Evolutionary conservation across 2,329 filamentous ascomycete species (phyloP).

Genomic region (Fusarium piperis): DNA sequence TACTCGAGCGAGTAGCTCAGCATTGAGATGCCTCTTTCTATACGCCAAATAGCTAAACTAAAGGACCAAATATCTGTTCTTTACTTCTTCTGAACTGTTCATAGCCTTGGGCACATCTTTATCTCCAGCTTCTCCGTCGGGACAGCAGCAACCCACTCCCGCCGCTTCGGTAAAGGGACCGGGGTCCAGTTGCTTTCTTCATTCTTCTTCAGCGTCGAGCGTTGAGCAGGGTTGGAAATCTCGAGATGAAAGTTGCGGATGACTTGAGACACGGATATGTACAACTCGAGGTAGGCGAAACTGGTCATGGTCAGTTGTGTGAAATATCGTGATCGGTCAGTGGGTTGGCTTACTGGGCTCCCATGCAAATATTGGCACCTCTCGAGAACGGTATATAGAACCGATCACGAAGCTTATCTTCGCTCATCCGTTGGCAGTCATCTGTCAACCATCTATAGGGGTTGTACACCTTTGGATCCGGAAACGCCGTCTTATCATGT

Average conservation of each 20-base stretch:
- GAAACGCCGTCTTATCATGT: slow-evolving; percentile 40
- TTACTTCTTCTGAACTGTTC: background rate
- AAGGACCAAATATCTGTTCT: background rate
- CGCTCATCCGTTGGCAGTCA: slow-evolving; percentile 2
- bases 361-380: slow-evolving; percentile 42
- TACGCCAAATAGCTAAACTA: background rate
- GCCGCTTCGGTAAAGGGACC: slow-evolving; percentile 27
- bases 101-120: background rate
- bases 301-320: background rate
- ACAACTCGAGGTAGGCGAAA: slow-evolving; percentile 29
- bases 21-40: background rate
- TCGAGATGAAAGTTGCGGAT: background rate
- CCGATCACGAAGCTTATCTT: slow-evolving; percentile 34
- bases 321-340: background rate
- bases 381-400: slow-evolving; percentile 45
- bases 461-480: slow-evolving; percentile 35
- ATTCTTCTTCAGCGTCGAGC: background rate
- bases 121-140: background rate
- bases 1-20: background rate
- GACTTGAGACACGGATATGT: slow-evolving; percentile 19
- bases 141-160: slow-evolving; percentile 39
- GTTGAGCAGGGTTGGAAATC: no score
- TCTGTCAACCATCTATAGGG: slow-evolving; percentile 40
- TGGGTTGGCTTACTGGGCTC: slow-evolving; percentile 37
- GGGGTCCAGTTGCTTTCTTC: slow-evolving; percentile 15